Evolutionary conservation across 768 basidiomycete genomes (phyloP), one percentile per base, ranked within the genome.

Genomic region (Russula brevipes): DNA sequence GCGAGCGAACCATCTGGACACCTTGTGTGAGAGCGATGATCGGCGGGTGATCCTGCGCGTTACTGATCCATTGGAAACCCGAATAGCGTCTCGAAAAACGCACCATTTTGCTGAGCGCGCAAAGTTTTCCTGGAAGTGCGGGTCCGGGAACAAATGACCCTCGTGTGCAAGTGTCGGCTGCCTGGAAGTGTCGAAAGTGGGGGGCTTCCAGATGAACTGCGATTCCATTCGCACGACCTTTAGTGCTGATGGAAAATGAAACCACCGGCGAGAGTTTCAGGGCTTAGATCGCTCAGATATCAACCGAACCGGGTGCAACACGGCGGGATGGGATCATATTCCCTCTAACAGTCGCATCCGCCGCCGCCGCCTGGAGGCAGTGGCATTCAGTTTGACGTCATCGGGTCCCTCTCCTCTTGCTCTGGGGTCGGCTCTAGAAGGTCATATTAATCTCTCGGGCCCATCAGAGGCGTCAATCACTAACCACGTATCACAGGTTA

Each of bases 1-100:
- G 86, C 74, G 14, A 78, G 79, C 3, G 86, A 83, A 0, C 90
- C 91, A 68, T 94, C 91, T 12, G 84, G 80, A 66, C 82, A 89
- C 86, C 91, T 94, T 49, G 53, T 5, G 24, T 31, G 36, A 5
- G n/a, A 36, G 17, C 33, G 17, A 44, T 30, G 11, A 30, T 39
- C 39, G 42, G 59, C 19, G 47, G 38, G n/a, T 53, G 38, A 53
- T 57, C 19, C 12, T 12, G 49, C 47, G 47, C 44, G 6, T 46
- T 45, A 61, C 54, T 61, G 54, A 53, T 17, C 39, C 14, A 33
- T n/a, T 14, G 11, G 44, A 46, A 44, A 45, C 24, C 24, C 24
- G 17, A 38, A 30, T 31, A 9, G 9, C 16, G 17, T 10, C 4
- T 17, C 8, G 35, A 49, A 4, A 14, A 38, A 61, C 66, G 33